These are phyloP conservation scores for Phenoliferia sp. DNA, from an alignment of 1,284 basidiomycete species.

Conservation along the genomic window DNA sequence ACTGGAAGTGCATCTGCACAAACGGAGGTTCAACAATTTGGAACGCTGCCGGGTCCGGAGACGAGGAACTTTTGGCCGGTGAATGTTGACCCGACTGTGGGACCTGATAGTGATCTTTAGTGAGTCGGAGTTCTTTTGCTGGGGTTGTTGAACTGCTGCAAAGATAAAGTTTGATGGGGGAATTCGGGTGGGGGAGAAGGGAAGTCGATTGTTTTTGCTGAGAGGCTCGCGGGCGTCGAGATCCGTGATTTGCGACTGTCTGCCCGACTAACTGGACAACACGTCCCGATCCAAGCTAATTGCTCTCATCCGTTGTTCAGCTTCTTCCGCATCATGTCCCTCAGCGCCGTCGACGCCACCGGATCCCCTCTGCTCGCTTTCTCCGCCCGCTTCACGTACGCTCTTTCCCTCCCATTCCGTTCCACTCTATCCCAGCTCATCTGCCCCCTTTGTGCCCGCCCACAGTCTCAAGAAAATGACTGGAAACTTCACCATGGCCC, in stretches of 20 bases:
- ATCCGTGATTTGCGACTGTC: background rate
- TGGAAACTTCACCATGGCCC: conserved; percentile 54
- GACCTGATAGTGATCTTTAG: conserved; percentile 59
- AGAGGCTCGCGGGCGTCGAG: too few species aligned
- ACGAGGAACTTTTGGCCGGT: conserved; percentile 52
- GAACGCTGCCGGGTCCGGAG: conserved; percentile 57
- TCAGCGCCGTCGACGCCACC: conserved; percentile 36
- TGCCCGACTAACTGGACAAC: background rate
- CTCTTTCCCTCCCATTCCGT: background rate
- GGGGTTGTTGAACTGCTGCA: too few species aligned
- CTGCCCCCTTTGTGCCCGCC: background rate
- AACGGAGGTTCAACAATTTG: conserved; percentile 63
- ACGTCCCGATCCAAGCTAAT: background rate
- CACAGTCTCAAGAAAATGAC: conserved; percentile 58
- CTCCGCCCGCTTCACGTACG: conserved; percentile 63
- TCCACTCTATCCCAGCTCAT: conserved; percentile 40
- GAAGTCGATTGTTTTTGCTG: too few species aligned
- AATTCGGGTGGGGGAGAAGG: background rate
- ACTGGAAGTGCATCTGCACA: conserved; percentile 47
- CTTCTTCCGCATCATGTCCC: conserved; percentile 28
- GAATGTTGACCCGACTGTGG: conserved; percentile 58
- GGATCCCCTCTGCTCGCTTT: conserved; percentile 63
- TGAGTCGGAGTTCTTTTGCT: conserved; percentile 41
- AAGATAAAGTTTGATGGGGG: too few species aligned
- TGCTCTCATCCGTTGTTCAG: conserved; percentile 1